Percentiles rank a stretch among this genome's conserved stretches.
Conservation (phyloP, 2,329 filamentous ascomycete genomes). For the Atkinsonella texensis region DNA sequence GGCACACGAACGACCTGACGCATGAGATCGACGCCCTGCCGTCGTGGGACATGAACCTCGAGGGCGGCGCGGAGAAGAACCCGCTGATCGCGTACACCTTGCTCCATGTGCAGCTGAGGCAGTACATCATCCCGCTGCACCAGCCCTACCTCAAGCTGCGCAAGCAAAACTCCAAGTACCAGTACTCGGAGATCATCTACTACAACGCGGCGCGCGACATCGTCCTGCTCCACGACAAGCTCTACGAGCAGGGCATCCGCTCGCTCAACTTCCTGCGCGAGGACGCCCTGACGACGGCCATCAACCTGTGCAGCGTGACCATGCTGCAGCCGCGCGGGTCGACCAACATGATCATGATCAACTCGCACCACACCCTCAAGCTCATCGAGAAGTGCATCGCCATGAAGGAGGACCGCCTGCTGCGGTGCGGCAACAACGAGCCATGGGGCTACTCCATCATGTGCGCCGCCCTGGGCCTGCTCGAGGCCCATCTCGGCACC, state of each 20-base stretch:
- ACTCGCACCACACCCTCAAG: conserved; percentile 46
- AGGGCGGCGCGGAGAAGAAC: conserved; percentile 32
- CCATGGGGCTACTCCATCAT: conserved; percentile 54
- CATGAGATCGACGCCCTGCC: conserved; percentile 49
- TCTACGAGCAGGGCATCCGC: conserved; percentile 46
- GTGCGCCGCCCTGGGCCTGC: conserved; percentile 45
- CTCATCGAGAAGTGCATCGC: conserved; percentile 49
- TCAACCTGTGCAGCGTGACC: conserved; percentile 49
- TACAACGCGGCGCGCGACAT: conserved; percentile 51
- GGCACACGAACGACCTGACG: conserved; percentile 48
- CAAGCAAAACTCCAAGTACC: conserved; percentile 47
- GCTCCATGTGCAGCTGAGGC: conserved; percentile 46
- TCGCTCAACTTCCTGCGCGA: conserved; percentile 49
- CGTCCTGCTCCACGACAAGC: conserved; percentile 48
- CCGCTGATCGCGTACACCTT: conserved; percentile 47
- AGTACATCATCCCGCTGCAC: conserved; percentile 50
- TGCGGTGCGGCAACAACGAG: conserved; percentile 52
- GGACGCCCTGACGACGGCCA: conserved; percentile 45
- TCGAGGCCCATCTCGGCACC: conserved; percentile 46
- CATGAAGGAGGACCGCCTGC: conserved; percentile 48
- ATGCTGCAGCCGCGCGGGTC: conserved; percentile 47
- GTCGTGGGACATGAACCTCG: conserved; percentile 35
- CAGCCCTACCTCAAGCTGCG: conserved; percentile 49
- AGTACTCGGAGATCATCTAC: conserved; percentile 51
- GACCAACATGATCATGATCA: conserved; percentile 51